Conservation (phyloP, 192 early-diverging fungal genomes). For the Coemansia nantahalensis region DNA sequence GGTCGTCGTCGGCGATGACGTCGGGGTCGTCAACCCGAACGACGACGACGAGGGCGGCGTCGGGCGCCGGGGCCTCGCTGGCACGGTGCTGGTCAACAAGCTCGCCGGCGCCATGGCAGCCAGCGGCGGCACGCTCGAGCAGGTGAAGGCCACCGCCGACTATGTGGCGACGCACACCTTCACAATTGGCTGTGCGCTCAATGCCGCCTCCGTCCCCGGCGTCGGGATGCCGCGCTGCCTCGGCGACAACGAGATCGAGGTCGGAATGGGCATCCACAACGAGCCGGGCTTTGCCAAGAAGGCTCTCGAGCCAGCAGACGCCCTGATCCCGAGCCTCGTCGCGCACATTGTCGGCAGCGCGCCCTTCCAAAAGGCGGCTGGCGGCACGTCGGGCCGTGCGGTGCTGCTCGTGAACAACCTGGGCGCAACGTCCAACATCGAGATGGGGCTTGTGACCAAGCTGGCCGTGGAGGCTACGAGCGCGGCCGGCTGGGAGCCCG, state of each 20-base stretch:
- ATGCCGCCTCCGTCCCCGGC: constrained; percentile 74
- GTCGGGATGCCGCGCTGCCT: constrained; percentile 56
- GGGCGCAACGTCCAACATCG: constrained; percentile 71
- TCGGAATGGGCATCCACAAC: constrained; percentile 86
- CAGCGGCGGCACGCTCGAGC: constrained; percentile 58
- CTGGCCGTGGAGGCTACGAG: constrained; percentile 59
- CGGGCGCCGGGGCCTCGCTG: constrained; percentile 77
- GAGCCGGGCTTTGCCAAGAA: constrained; percentile 71
- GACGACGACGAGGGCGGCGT: constrained; percentile 62
- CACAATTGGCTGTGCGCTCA: constrained; percentile 76
- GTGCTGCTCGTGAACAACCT: constrained; percentile 83
- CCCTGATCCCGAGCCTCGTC: constrained; percentile 57
- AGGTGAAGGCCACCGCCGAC: constrained; percentile 57
- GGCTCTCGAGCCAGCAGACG: constrained; percentile 47
- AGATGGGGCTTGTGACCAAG: constrained; percentile 68
- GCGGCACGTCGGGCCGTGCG: constrained; percentile 32
- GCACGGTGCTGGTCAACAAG: constrained; percentile 77
- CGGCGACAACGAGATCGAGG: constrained; percentile 56
- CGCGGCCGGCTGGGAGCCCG: constrained; percentile 35
- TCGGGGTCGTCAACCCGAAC: constrained; percentile 66
- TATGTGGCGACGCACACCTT: constrained; percentile 62
- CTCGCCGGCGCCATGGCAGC: constrained; percentile 71
- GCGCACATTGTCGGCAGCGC: constrained; percentile 53
- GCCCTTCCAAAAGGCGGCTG: constrained; percentile 33
- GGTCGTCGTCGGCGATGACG: constrained; percentile 83